Conservation (phyloP, 1,284 basidiomycete genomes). For the Spongispora temasekensis region DNA sequence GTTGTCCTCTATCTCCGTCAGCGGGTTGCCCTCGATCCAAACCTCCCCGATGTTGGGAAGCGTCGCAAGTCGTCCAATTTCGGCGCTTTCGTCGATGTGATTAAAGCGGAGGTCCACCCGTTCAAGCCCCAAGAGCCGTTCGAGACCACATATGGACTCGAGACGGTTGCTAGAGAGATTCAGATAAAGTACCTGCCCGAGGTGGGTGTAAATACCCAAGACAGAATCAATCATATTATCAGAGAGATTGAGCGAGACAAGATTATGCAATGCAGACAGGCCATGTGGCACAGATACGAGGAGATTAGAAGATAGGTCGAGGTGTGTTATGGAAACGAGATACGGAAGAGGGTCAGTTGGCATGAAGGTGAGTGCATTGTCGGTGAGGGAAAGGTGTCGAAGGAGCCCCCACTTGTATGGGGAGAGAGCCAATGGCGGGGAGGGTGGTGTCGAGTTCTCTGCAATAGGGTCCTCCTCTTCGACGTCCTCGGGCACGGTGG, state of each 20-base stretch:
- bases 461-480: conserved; percentile 45
- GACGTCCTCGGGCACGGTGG: conserved; percentile 59
- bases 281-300: conserved; percentile 83
- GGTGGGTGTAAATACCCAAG: conserved; percentile 79
- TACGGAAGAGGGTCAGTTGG: conserved; percentile 71
- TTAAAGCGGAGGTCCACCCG: conserved; percentile 89
- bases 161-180: conserved; percentile 87
- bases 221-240: conserved; percentile 98
- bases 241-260: conserved; percentile 85
- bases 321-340: conserved; percentile 78
- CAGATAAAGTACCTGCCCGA: conserved; percentile 77
- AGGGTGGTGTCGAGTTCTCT: conserved; percentile 33
- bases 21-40: conserved; percentile 81
- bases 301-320: conserved; percentile 89
- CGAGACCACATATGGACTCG: conserved; percentile 91
- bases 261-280: conserved; percentile 72
- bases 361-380: conserved; percentile 84
- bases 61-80: conserved; percentile 82
- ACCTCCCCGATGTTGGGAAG: conserved; percentile 78
- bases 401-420: conserved; percentile 78
- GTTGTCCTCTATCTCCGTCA: conserved; percentile 69
- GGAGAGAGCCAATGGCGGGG: conserved; percentile 47
- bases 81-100: conserved; percentile 78
- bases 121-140: conserved; percentile 81
- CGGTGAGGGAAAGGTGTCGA: conserved; percentile 75